phyloP scores from a whole-genome alignment of 108 stramenopile species.

The Nitzschia putrida region DNA sequence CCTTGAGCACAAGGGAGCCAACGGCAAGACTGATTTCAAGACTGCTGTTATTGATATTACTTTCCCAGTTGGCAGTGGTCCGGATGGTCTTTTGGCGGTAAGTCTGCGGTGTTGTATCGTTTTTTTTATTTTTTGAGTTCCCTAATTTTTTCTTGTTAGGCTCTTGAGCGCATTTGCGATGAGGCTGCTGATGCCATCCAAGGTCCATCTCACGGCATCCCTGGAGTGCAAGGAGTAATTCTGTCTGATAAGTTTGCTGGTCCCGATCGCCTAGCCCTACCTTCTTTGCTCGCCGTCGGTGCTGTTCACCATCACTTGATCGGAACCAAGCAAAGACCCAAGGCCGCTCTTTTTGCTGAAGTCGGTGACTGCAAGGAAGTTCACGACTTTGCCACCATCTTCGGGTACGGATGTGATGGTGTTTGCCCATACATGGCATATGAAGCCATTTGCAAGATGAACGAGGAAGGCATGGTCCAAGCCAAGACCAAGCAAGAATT shows the following conservation, averaged over 20 bases:
- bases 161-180: conserved; percentile 91
- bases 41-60: conserved; percentile 89
- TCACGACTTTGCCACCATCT: conserved; percentile 89
- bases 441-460: conserved; percentile 95
- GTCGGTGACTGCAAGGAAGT: conserved; percentile 96
- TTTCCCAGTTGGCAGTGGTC: conserved; percentile 84
- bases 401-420: conserved; percentile 95
- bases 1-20: conserved; percentile 59
- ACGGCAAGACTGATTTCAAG: conserved; percentile 74
- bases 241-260: conserved; percentile 88
- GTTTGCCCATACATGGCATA: conserved; percentile 98
- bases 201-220: conserved; percentile 60
- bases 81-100: conserved; percentile 89
- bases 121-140: neutral
- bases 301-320: conserved; percentile 97
- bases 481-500: conserved; percentile 83
- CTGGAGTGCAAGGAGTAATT: conserved; percentile 88
- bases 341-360: conserved; percentile 94
- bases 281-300: conserved; percentile 92
- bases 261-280: conserved; percentile 89
- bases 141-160: conserved; percentile 42
- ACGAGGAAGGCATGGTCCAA: conserved; percentile 84
- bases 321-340: conserved; percentile 90
- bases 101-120: conserved; percentile 16
- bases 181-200: conserved; percentile 91